Conservation (phyloP, 176 grass and related monocot genomes). For the Avena insularis region DNA sequence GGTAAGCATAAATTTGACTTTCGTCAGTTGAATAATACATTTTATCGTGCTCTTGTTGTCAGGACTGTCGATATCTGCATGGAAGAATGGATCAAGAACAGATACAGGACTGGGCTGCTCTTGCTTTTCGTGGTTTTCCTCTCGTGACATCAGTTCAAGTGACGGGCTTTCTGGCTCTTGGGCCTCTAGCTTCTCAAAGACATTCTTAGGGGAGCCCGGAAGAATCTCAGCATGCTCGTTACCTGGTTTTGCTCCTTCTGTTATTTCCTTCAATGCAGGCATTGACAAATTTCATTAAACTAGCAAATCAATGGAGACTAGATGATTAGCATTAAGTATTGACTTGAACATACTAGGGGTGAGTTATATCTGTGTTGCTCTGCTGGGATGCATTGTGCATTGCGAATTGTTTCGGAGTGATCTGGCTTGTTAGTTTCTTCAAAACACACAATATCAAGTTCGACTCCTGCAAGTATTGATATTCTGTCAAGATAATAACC, state of each 20-base stretch:
- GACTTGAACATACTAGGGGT: conserved; percentile 25
- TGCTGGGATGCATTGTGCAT: neutral
- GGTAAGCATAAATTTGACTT: neutral
- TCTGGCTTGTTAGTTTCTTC: conserved; percentile 33
- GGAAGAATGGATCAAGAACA: conserved; percentile 57
- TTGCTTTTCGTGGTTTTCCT: conserved; percentile 49
- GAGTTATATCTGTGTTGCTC: conserved; percentile 37
- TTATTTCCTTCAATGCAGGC: conserved; percentile 38
- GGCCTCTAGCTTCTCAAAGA: conserved; percentile 12
- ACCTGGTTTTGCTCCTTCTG: neutral
- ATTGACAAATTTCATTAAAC: conserved; percentile 31
- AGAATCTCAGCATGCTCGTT: neutral
- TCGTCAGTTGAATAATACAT: conserved; percentile 42
- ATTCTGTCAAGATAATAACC: conserved; percentile 7
- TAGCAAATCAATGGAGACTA: neutral
- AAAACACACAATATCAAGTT: neutral
- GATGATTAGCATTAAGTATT: neutral
- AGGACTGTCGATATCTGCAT: conserved; percentile 38
- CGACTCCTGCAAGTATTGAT: conserved; percentile 38
- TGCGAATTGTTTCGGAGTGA: conserved; percentile 11
- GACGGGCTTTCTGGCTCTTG: conserved; percentile 38
- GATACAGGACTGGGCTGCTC: conserved; percentile 60
- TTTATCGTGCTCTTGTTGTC: conserved; percentile 12
- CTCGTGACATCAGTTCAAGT: conserved; percentile 30
- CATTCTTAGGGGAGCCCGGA: conserved; percentile 41